Evolutionary conservation across 1,284 basidiomycete genomes (phyloP), one percentile per base, ranked within the genome.

Genomic region (Malassezia brasiliensis): DNA sequence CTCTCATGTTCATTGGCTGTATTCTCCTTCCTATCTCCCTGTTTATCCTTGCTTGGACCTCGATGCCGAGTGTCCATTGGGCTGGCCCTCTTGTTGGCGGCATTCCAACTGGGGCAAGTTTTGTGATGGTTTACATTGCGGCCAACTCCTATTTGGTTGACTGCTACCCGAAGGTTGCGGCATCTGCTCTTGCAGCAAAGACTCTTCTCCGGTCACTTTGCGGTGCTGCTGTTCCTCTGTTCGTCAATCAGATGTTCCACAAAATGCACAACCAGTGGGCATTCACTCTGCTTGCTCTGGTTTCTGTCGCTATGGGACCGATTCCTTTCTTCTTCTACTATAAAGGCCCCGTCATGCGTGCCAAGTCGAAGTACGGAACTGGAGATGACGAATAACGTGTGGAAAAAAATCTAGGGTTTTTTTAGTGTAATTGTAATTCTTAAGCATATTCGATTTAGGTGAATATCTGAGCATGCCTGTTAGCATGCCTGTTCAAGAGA

Each of bases 241-340:
- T 81, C 55, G 78, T 79, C 0, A 34, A 55, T 0, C 78, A 79
- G 56, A 79, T 81, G 79, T 81, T 77, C 69, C 58, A 75, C 6
- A 74, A 62, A 14, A 72, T 88, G 5, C 85, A 85, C 0, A 82
- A 85, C 0, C 83, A 85, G 0, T 86, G 87, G 7, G 86, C 85
- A 0, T 84, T 83, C 0, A 83, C 83, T 12, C 77, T 89, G 17
- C 74, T 89, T 7, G 87, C 83, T 0, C 84, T 86, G 5, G 68
- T 89, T 22, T 79, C 83, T 47, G 79, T 82, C 6, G 56, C 83
- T 20, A 82, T 86, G 80, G 79, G 81, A 0, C 87, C 87, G 0
- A 72, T 88, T 30, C 87, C 87, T 77, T 72, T 60, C 71, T 6
- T 66, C 74, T 20, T 74, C 76, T 75, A 72, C 63, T 76, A 74